phyloP scores from a whole-genome alignment of 495 filamentous ascomycete species.

The Evernia prunastri region DNA sequence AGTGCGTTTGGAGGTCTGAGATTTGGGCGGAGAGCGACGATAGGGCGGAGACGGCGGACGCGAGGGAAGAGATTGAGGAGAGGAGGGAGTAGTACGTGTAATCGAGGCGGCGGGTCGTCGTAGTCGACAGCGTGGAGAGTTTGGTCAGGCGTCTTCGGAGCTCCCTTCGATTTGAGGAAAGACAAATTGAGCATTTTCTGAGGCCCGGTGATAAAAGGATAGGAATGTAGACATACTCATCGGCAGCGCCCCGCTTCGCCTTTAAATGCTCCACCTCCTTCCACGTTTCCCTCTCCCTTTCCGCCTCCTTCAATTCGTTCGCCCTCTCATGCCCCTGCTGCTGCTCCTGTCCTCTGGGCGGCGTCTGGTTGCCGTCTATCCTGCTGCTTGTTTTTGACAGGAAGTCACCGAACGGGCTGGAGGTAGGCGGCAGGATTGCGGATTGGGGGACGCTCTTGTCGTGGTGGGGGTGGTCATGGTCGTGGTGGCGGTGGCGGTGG shows the following conservation, averaged over 20 bases:
- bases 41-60: constrained; percentile 59
- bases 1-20: constrained; percentile 52
- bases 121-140: constrained; percentile 38
- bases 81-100: constrained; percentile 80
- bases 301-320: constrained; percentile 25
- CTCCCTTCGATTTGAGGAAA: constrained; percentile 23
- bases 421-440: constrained; percentile 18
- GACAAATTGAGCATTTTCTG: background rate
- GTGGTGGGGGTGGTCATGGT: constrained; percentile 18
- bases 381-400: constrained; percentile 5
- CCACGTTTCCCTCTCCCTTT: constrained; percentile 35
- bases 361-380: constrained; percentile 25
- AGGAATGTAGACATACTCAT: constrained; percentile 37
- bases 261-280: constrained; percentile 31
- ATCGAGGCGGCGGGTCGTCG: constrained; percentile 68
- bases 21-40: constrained; percentile 62
- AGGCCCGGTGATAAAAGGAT: background rate
- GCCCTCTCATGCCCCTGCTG: constrained; percentile 35
- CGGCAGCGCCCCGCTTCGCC: constrained; percentile 31
- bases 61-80: constrained; percentile 65
- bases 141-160: constrained; percentile 30
- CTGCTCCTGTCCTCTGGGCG: constrained; percentile 14
- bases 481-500: constrained; percentile 16
- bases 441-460: constrained; percentile 23
- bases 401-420: constrained; percentile 14